These are phyloP conservation scores for Saccharum hybrid DNA, from an alignment of 202 grass and related monocot genomes.

Conservation along the genomic window DNA sequence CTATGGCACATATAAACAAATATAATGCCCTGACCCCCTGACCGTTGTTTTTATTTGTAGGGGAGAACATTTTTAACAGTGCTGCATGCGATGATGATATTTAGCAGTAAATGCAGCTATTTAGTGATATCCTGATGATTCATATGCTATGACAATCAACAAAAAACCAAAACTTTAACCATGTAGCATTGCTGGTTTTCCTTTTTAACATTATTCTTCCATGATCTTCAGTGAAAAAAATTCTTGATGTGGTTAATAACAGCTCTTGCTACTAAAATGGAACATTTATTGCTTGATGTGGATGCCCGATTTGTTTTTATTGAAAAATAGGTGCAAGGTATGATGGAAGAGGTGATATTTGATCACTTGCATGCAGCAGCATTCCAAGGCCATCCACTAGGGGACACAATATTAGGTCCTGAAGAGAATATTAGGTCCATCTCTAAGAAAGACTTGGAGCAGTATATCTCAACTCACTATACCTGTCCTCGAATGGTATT, in stretches of 20 bases:
- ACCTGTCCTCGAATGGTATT: slow-evolving; percentile 85
- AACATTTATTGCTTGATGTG: not conserved
- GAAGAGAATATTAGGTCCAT: slow-evolving; percentile 79
- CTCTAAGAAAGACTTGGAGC: slow-evolving; percentile 67
- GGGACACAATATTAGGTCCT: slow-evolving; percentile 96
- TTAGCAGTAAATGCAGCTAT: not conserved
- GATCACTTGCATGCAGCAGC: slow-evolving; percentile 92
- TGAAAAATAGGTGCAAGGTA: slow-evolving; percentile 80
- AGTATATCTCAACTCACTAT: slow-evolving; percentile 94
- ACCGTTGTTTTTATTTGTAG: slow-evolving; percentile 27
- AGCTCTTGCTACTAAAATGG: slow-evolving; percentile 8
- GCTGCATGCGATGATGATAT: not conserved
- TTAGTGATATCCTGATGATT: not conserved
- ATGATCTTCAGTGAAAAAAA: not conserved
- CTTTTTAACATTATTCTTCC: slow-evolving; percentile 1
- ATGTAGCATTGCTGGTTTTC: not conserved
- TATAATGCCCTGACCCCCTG: not conserved
- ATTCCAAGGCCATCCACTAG: slow-evolving; percentile 75
- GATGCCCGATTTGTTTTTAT: slow-evolving; percentile 46
- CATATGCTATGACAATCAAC: not conserved
- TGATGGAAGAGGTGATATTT: slow-evolving; percentile 97
- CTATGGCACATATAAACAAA: not conserved
- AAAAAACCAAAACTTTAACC: not conserved
- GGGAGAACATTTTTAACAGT: slow-evolving; percentile 8
- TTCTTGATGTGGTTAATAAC: not conserved